Conservation (phyloP, 164 flowering plant species). For the Tetrastigma voinierianum region DNA sequence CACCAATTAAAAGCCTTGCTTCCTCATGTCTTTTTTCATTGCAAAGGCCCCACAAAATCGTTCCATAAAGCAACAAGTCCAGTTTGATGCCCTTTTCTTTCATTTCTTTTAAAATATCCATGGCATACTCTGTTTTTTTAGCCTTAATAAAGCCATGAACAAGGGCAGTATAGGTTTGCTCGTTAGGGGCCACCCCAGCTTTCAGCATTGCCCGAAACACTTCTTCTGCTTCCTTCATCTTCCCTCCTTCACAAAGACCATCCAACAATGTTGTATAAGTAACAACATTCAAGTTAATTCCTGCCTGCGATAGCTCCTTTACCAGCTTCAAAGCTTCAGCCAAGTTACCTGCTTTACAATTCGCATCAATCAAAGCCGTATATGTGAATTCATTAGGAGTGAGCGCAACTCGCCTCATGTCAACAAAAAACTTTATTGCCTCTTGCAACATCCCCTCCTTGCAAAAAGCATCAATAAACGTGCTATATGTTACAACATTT, state of each 20-base stretch:
- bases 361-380: conserved; percentile 77
- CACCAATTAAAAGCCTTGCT: conserved; percentile 39
- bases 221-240: conserved; percentile 63
- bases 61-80: conserved; percentile 61
- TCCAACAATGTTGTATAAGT: conserved; percentile 72
- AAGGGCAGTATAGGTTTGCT: conserved; percentile 57
- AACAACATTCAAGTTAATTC: conserved; percentile 53
- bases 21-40: conserved; percentile 52
- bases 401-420: conserved; percentile 71
- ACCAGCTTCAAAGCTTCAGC: conserved; percentile 56
- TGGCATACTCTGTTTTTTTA: conserved; percentile 43
- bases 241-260: conserved; percentile 67
- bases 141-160: conserved; percentile 67
- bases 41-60: conserved; percentile 75
- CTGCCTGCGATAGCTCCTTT: conserved; percentile 62
- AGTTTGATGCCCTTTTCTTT: conserved; percentile 39
- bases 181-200: conserved; percentile 54
- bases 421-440: conserved; percentile 71
- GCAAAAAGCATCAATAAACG: conserved; percentile 81
- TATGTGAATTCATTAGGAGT: conserved; percentile 76
- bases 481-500: conserved; percentile 85
- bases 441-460: conserved; percentile 74
- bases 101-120: conserved; percentile 50
- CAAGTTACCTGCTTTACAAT: conserved; percentile 61
- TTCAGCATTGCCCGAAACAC: conserved; percentile 45